These are phyloP conservation scores for Meyerozyma elateridarum DNA, from an alignment of 1,139 yeast species.

Conservation along the genomic window DNA sequence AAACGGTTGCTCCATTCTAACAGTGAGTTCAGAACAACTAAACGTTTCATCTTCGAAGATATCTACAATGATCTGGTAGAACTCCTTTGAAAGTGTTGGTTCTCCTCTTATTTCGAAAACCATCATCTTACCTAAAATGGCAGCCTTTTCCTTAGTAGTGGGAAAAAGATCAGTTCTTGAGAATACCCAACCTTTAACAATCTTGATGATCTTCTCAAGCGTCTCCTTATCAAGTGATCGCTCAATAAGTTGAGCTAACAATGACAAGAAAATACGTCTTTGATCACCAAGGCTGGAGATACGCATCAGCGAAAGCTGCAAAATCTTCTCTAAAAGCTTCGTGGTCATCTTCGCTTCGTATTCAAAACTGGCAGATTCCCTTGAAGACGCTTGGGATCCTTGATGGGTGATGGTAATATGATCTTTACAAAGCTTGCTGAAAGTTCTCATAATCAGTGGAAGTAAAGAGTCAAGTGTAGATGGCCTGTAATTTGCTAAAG, in stretches of 20 bases:
- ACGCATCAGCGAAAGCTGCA: conserved; percentile 75
- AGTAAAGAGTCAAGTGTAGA: conserved; percentile 67
- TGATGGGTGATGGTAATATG: conserved; percentile 70
- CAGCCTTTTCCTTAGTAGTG: conserved; percentile 94
- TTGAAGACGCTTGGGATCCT: conserved; percentile 31
- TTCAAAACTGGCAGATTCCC: conserved; percentile 39
- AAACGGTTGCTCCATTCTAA: conserved; percentile 95
- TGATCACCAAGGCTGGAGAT: conserved; percentile 88
- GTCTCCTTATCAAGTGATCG: conserved; percentile 77
- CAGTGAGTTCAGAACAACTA: conserved; percentile 84
- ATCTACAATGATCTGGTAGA: conserved; percentile 82
- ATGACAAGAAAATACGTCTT: conserved; percentile 78
- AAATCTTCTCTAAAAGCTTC: conserved; percentile 65
- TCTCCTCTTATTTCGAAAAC: conserved; percentile 88
- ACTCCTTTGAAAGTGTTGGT: conserved; percentile 70
- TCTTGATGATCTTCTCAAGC: conserved; percentile 67
- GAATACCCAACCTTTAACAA: conserved; percentile 88
- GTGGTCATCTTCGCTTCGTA: conserved; percentile 78
- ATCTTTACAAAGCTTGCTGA: conserved; percentile 84
- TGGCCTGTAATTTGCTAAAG: conserved; percentile 71
- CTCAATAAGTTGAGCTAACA: conserved; percentile 86
- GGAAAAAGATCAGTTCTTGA: conserved; percentile 83
- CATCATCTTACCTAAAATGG: conserved; percentile 89
- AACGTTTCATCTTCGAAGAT: conserved; percentile 80
- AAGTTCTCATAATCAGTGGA: conserved; percentile 76